Conservation (phyloP, 179 eudicot genomes). For the Monotropa hypopitys region DNA sequence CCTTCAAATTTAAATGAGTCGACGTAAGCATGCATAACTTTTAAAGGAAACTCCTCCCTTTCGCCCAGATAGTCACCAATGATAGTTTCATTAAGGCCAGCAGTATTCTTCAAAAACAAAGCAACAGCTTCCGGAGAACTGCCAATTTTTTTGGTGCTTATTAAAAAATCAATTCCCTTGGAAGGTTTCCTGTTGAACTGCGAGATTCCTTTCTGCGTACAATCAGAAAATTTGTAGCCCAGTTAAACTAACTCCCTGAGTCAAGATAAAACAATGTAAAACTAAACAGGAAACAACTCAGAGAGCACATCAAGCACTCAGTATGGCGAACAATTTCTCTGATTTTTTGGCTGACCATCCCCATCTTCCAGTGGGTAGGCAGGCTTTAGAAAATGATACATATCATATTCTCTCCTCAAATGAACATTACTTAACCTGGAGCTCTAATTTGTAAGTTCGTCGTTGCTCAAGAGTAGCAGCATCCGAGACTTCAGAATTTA, state of each 20-base stretch:
- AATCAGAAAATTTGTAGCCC: conserved; percentile 10
- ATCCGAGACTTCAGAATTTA: conserved; percentile 58
- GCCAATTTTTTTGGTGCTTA: conserved; percentile 67
- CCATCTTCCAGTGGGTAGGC: background rate
- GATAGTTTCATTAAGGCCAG: conserved; percentile 71
- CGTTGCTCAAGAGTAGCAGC: conserved; percentile 95
- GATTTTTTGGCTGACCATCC: background rate
- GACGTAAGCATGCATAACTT: conserved; percentile 95
- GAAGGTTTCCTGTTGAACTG: conserved; percentile 91
- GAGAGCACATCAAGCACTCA: background rate
- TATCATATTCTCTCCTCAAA: background rate
- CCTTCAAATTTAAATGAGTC: conserved; percentile 81
- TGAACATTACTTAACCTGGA: conserved; percentile 47
- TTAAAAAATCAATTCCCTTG: conserved; percentile 77
- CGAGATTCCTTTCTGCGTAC: conserved; percentile 82
- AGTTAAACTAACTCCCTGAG: background rate
- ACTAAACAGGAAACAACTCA: background rate
- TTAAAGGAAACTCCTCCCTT: conserved; percentile 80
- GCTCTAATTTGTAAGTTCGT: conserved; percentile 76
- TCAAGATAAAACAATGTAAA: background rate
- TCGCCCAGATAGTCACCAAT: conserved; percentile 97
- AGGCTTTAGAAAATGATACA: background rate
- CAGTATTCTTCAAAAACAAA: conserved; percentile 60
- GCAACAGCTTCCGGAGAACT: conserved; percentile 84
- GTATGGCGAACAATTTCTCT: background rate